Percentiles rank a stretch among this genome's conserved stretches.
Conservation (phyloP, 1,284 basidiomycete species). For the Entoloma clypeatum region DNA sequence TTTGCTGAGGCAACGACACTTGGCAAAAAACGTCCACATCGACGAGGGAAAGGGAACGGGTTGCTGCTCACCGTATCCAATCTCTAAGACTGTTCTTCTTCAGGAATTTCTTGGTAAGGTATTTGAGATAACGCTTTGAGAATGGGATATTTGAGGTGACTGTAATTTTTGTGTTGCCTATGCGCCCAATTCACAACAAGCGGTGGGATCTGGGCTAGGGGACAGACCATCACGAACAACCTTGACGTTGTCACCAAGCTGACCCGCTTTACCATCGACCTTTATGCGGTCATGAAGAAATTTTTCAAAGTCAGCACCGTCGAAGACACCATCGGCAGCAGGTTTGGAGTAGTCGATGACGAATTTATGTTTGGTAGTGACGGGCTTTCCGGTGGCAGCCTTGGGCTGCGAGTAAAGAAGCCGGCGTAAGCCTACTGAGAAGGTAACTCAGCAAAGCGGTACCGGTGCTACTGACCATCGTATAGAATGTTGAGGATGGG, state of each 20-base stretch:
- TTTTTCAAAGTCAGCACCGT: conserved; percentile 76
- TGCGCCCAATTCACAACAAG: conserved; percentile 4
- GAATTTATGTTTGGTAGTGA: conserved; percentile 84
- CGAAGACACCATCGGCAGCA: conserved; percentile 87
- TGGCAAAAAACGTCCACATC: conserved; percentile 3
- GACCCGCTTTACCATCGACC: conserved; percentile 76
- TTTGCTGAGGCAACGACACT: conserved; percentile 85
- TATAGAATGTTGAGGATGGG: conserved; percentile 23
- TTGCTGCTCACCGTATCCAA: conserved; percentile 70
- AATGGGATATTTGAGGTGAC: conserved; percentile 81
- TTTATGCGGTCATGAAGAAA: conserved; percentile 94
- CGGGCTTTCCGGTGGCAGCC: conserved; percentile 65
- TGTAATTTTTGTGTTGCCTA: conserved; percentile 74
- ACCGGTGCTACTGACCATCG: conserved; percentile 64
- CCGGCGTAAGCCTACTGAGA: conserved; percentile 85
- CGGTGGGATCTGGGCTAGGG: conserved; percentile 5
- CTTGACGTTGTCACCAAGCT: conserved; percentile 84
- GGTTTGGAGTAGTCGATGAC: conserved; percentile 94
- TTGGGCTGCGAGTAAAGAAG: conserved; percentile 54
- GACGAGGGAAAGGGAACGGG: not conserved
- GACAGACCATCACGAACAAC: conserved; percentile 76
- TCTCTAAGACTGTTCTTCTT: conserved; percentile 86
- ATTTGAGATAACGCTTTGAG: conserved; percentile 92
- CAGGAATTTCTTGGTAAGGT: conserved; percentile 94
- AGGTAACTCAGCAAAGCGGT: conserved; percentile 86